Evolutionary conservation across 2,329 filamentous ascomycete species (phyloP).

Genomic region (Aspergillus ibericus): DNA sequence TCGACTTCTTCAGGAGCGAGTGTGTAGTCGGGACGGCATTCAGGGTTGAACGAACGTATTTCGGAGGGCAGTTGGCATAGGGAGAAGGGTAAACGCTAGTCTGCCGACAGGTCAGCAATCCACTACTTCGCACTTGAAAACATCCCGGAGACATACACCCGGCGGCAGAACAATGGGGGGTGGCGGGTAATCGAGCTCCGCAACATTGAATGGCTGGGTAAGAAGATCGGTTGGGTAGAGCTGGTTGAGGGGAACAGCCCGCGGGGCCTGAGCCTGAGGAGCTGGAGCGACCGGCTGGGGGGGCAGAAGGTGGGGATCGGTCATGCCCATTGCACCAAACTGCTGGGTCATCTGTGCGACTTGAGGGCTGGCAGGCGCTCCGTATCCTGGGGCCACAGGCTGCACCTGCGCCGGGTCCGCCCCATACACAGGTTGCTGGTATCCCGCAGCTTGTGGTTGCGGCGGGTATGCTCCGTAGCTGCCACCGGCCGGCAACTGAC

Average conservation of each 20-base stretch:
- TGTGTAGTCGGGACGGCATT: conserved; percentile 92
- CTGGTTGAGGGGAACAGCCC: conserved; percentile 69
- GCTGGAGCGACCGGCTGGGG: conserved; percentile 28
- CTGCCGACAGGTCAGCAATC: conserved; percentile 54
- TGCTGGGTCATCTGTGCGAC: conserved; percentile 75
- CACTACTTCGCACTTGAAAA: background rate
- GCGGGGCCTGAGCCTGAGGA: conserved; percentile 51
- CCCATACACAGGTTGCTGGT: conserved; percentile 46
- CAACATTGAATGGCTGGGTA: conserved; percentile 89
- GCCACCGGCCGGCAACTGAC: conserved; percentile 54
- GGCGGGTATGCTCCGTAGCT: conserved; percentile 63
- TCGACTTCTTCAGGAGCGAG: conserved; percentile 93
- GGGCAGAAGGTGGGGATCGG: conserved; percentile 55
- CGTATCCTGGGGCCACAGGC: conserved; percentile 66
- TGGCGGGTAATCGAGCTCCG: conserved; percentile 86
- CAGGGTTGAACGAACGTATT: conserved; percentile 92
- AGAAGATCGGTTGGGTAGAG: conserved; percentile 89
- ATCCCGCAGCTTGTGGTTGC: conserved; percentile 51
- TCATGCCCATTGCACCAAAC: conserved; percentile 76
- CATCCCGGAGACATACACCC: conserved; percentile 65
- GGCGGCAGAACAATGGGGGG: conserved; percentile 87
- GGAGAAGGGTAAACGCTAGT: conserved; percentile 88
- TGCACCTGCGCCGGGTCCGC: conserved; percentile 51
- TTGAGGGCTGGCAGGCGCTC: conserved; percentile 55
- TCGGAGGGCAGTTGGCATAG: conserved; percentile 84